Evolutionary conservation across 2,329 filamentous ascomycete genomes (phyloP), one percentile per base, ranked within the genome.

Genomic region (Calonectria fujianensis): DNA sequence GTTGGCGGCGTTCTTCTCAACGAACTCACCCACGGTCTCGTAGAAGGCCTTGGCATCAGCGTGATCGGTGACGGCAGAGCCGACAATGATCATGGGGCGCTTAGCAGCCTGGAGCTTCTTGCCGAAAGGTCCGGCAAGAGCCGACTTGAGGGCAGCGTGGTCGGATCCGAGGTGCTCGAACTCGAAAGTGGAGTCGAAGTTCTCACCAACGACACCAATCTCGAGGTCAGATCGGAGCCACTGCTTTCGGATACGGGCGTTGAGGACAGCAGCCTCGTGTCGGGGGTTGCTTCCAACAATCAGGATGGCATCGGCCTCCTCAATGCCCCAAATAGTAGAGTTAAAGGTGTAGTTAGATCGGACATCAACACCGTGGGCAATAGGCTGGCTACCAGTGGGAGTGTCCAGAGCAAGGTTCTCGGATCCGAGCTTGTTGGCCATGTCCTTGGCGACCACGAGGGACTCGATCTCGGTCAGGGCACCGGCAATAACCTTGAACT

Each of bases 291-390:
- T 98, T 79, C 96, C 97, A 77, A 99, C 92, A 74, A 99, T 93
- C 69, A 99, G 93, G 74, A 99, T 95, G 80, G 91, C 92, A 86
- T 98, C 97, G 24, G 96, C 95, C 83, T 98, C 95, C 87, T 99
- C 97, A 48, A 98, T 94, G 82, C 96, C 97, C 85, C 92, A 94
- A 83, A 99, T 98, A 85, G 91, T 95, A 48, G 96, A 98, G 91
- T 99, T 99, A 91, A 99, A 98, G 57, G 95, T 90, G 87, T 97
- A 99, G 89, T 97, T 99, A 74, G 96, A 95, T 78, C 96, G 95
- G 74, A 98, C 91, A 82, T 99, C 97, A 76, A 98, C 88, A 85
- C 97, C 97, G 86, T 99, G 97, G 45, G 96, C 94, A 76, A 98
- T 88, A 18, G 97, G 97, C 78, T 93, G 89, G 86, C 91, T 94